Base-by-base conservation (phyloP, 805 yeast genomes). In the Zygoascus ofunaensis region DNA sequence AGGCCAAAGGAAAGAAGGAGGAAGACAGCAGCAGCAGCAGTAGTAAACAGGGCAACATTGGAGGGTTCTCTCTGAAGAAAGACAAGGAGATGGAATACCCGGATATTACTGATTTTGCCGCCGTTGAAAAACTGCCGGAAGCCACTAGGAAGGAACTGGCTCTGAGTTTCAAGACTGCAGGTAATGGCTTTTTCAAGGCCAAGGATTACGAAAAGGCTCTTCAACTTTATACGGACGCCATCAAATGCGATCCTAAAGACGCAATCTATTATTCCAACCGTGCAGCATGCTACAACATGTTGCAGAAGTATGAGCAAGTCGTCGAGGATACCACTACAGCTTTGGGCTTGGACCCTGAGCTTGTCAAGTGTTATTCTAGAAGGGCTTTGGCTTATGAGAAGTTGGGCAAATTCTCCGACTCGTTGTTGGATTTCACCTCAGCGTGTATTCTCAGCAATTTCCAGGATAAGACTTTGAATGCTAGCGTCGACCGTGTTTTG, bases 261-360 rank as follows among this genome's bases (percentile, higher is more conserved):
- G 87, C 97, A 4, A 83, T 89, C 30, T 92, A 76, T 68, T 90
- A 81, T 69, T 87, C 97, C 49, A 92, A 92, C 72, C 80, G 97
- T 66, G 87, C 97, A 23, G 98, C 98, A 15, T 90, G 96, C 66
- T 84, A 84, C 67, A 83, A 89, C 42, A 86, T 94, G 5, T 70
- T 85, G 53, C 76, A 79, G 51, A 77, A 87, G 50, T 79, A 77
- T 61, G 87, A 85, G 55, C 81, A 87, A 61, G 95, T 89, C 39
- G 74, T 92, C 51, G 84, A 79, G 54, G 96, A 87, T 63, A 83
- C 96, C 46, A 77, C 95, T 18, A 75, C 73, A 49, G 98, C 97
- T 23, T 73, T 92, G 57, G 74, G 79, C 56, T 68, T 90, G 57
- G 83, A 87, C 62, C 95, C 95, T 10, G 90, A 83, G 61, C 90